Evolutionary conservation across 306 rosid species (phyloP).

Genomic region (Glycine tomentella): DNA sequence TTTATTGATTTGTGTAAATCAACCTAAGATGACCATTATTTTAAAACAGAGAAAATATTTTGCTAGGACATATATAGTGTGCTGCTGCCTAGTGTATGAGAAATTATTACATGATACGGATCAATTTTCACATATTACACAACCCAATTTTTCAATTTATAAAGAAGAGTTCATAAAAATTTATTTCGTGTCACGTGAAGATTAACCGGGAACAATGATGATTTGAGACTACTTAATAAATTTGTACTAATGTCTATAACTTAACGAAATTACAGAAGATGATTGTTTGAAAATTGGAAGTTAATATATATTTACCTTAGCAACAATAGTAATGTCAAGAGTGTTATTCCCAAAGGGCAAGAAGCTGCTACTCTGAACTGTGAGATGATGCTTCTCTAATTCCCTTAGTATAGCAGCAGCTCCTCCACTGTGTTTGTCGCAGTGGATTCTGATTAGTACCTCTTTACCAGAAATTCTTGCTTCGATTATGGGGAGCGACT

Average conservation of each 20-base stretch:
- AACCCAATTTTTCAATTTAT: no score
- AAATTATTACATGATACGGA: no score
- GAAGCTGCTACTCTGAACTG: conserved; percentile 61
- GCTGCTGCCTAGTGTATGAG: no score
- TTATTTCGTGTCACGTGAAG: no score
- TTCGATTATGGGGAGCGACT: conserved; percentile 67
- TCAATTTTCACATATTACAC: no score
- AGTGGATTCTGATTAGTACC: conserved; percentile 68
- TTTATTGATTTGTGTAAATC: no score
- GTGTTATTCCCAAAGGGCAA: conserved; percentile 74
- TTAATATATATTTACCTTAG: conserved; percentile 54
- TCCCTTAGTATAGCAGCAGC: conserved; percentile 54
- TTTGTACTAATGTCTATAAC: no score
- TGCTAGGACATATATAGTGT: no score
- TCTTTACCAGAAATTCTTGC: conserved; percentile 72
- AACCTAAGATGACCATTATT: no score
- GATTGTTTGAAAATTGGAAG: neutral
- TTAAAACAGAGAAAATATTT: no score
- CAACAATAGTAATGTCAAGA: conserved; percentile 60
- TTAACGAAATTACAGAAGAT: neutral
- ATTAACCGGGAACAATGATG: no score
- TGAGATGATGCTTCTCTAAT: conserved; percentile 63
- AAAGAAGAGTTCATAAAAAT: no score
- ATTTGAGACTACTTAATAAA: neutral
- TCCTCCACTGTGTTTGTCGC: conserved; percentile 57